These are phyloP conservation scores for Amylocystis lapponica DNA, from an alignment of 768 basidiomycete genomes.

Conservation along the genomic window DNA sequence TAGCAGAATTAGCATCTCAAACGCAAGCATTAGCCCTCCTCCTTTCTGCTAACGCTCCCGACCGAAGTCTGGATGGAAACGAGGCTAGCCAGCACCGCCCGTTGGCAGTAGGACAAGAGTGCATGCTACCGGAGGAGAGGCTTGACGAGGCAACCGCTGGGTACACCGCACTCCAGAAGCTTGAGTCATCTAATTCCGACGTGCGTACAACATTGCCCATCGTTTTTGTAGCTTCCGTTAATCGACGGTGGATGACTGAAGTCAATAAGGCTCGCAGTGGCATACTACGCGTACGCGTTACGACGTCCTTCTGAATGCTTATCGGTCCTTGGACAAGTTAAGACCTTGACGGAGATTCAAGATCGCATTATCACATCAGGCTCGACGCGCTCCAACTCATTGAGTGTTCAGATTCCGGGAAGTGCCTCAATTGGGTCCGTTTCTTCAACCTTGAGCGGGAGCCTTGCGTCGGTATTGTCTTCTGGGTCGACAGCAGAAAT, in stretches of 20 bases:
- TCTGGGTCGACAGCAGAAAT: slow-evolving; percentile 46
- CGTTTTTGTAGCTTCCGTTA: slow-evolving; percentile 4
- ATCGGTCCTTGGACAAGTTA: slow-evolving; percentile 47
- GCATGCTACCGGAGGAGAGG: slow-evolving; percentile 47
- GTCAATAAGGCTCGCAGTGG: slow-evolving; percentile 64
- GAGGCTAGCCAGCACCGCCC: slow-evolving; percentile 28
- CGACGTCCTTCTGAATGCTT: slow-evolving; percentile 63
- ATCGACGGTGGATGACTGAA: slow-evolving; percentile 22
- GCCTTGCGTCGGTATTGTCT: slow-evolving; percentile 38
- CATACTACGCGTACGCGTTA: slow-evolving; percentile 78
- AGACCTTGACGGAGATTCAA: slow-evolving; percentile 48
- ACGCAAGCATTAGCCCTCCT: slow-evolving; percentile 60
- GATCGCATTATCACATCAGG: slow-evolving; percentile 43
- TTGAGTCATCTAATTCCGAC: slow-evolving; percentile 48
- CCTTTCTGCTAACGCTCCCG: slow-evolving; percentile 31
- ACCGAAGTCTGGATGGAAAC: slow-evolving; percentile 53
- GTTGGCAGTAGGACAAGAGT: slow-evolving; percentile 51
- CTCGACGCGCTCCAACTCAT: slow-evolving; percentile 34
- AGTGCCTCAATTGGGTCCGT: slow-evolving; percentile 32
- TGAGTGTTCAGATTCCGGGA: slow-evolving; percentile 32
- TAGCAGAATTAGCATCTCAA: slow-evolving; percentile 62
- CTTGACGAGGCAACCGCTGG: slow-evolving; percentile 50
- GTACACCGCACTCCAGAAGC: slow-evolving; percentile 47
- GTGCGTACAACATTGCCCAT: slow-evolving; percentile 36
- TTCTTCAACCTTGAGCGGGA: slow-evolving; percentile 45